Evolutionary conservation across 345 rosid genomes (phyloP).

Genomic region (Durio zibethinus): DNA sequence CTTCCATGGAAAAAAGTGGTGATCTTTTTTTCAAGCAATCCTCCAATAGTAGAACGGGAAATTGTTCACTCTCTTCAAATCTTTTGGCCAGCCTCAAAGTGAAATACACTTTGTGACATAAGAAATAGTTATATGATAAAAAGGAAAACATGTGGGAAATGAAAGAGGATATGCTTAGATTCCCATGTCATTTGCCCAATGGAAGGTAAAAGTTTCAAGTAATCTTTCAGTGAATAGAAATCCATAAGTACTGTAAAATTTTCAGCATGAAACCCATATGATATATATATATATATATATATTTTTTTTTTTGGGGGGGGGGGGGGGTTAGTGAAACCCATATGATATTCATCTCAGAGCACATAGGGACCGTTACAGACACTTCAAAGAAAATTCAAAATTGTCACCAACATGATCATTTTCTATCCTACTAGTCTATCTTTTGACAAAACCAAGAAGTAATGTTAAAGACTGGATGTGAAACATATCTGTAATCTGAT

Average conservation of each 20-base stretch:
- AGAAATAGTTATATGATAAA: too few relatives aligned
- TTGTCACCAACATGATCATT: background rate
- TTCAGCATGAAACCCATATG: background rate
- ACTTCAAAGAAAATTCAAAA: background rate
- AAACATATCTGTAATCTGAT: background rate
- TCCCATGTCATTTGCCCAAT: background rate
- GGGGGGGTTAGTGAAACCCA: too few relatives aligned
- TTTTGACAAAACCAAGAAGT: background rate
- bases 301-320: too few relatives aligned
- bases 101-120: background rate
- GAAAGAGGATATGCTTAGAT: background rate
- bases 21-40: background rate
- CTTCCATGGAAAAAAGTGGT: too few relatives aligned
- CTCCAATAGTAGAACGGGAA: background rate
- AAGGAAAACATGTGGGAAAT: background rate
- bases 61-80: background rate
- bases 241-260: background rate
- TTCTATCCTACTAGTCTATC: background rate
- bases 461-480: background rate
- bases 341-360: background rate
- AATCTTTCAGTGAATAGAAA: background rate
- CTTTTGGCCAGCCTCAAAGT: background rate
- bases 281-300: too few relatives aligned
- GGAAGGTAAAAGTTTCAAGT: background rate
- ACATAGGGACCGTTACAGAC: background rate